Evolutionary conservation across 2,329 filamentous ascomycete species (phyloP), one percentile per base, ranked within the genome.

Genomic region (Alternaria atra): DNA sequence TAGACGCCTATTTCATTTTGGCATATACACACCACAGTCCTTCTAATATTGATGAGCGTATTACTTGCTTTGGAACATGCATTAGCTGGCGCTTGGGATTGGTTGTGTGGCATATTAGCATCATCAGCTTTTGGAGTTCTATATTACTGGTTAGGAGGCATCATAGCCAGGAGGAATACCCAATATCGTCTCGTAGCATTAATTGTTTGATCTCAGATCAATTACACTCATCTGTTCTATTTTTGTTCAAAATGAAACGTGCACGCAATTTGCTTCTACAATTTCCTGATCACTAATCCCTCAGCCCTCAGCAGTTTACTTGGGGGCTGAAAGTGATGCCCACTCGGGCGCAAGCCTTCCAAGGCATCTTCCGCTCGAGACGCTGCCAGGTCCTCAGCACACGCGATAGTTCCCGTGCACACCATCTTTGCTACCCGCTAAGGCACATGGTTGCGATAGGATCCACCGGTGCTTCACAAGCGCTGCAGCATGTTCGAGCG

Each of bases 31-130:
- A 60, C 51, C 64, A 67, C 65, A 64, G 55, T 61, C 61, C 60
- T 77, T 78, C 66, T 77, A 78, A 78, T 78, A 77, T 61, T 66
- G 69, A 77, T 66, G 69, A 77, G 72, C 75, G 71, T 70, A 59
- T 46, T 56, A 54, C 57, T 69, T 68, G 65, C 34, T 73, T 63
- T 46, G 58, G 29, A 30, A 58, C 52, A 60, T 77, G 75, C 75
- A 77, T 77, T 62, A 71, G 60, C 61, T 70, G 76, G 74, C 73
- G 73, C 72, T 68, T 61, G 66, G 69, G 63, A 63, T 64, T 58
- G 53, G 50, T 48, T 52, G 61, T 57, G 59, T 52, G 62, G 59
- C 55, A 65, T 57, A 51, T 65, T 63, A 62, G 63, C 63, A 68
- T 67, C 52, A 61, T 63, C 64, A 55, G 56, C 56, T 58, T 59